Base-by-base conservation (phyloP, 2,329 filamentous ascomycete species). In the Neonectria punicea region DNA sequence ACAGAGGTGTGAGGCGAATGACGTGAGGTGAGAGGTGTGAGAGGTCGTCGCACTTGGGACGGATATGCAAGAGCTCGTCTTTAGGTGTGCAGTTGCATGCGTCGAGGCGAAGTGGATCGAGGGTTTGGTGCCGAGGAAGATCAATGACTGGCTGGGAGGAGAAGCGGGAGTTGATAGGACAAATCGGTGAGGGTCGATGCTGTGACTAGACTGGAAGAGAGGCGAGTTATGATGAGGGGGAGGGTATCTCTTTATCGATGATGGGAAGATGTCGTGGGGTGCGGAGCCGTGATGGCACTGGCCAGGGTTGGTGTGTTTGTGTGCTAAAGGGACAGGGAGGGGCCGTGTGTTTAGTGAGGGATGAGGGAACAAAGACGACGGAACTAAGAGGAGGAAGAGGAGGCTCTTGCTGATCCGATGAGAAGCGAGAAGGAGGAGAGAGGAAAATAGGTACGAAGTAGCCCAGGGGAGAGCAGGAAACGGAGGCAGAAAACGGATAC, bases 191-290 rank as follows among this genome's bases (percentile, higher is more conserved):
- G 66, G 61, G 49, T 53, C 54, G 61, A 65, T 20, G 62, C 34
- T 8, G 57, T 55, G 44, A 57, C 30, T 61, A 61, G 53, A 56
- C 43, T 55, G 47, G 46, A 47, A 34, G 39, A 36, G 30, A 56
- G 44, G 16, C 34, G 25, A 30, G 28, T 36, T 30, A 36, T 28
- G 60, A 72, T 67, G 67, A 67, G 70, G 64, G 66, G 65, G 59
- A 67, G 34, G 56, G 69, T 65, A 66, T 72, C 53, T 66, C 67
- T 74, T 74, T 73, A 74, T 74, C 72, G 70, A 72, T 71, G 69
- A 70, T 74, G 70, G 69, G 44, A 68, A 65, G 58, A 56, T 70
- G 68, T 68, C 70, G 72, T 74, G 59, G 53, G 55, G 62, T 66
- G 68, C 71, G 66, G 70, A 69, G 70, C 57, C 61, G 56, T 58